Conservation (phyloP, 108 stramenopile species). For the Bacterosira constricta region DNA sequence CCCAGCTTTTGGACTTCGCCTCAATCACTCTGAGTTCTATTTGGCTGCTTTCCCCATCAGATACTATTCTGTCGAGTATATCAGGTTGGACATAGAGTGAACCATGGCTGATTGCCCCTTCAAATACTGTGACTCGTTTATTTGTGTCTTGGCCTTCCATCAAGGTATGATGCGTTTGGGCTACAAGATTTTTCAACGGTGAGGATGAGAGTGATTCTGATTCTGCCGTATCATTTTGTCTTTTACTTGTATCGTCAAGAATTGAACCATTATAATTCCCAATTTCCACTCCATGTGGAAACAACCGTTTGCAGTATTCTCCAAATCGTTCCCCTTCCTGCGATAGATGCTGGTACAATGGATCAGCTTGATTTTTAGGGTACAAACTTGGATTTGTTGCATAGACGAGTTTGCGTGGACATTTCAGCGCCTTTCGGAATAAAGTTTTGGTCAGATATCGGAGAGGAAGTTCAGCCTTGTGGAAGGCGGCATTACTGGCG, state of each 20-base stretch:
- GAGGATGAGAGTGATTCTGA: neutral
- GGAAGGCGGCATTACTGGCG: neutral
- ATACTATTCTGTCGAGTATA: slow-evolving; percentile 44
- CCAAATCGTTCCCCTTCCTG: slow-evolving; percentile 51
- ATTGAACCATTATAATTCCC: neutral
- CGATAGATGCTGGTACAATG: slow-evolving; percentile 32
- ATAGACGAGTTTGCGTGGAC: slow-evolving; percentile 58
- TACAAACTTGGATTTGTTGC: slow-evolving; percentile 41
- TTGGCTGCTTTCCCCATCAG: neutral
- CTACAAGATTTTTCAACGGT: slow-evolving; percentile 5
- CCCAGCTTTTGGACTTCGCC: slow-evolving; percentile 57
- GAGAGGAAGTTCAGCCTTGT: slow-evolving; percentile 10
- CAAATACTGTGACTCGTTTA: slow-evolving; percentile 42
- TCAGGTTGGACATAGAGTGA: slow-evolving; percentile 50
- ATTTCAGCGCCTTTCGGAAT: slow-evolving; percentile 42
- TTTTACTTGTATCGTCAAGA: neutral
- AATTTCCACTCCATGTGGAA: slow-evolving; percentile 51
- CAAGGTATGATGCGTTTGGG: slow-evolving; percentile 19
- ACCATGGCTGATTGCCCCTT: slow-evolving; percentile 45
- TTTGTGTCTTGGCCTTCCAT: neutral
- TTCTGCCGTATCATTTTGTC: neutral
- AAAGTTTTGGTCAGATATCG: slow-evolving; percentile 61
- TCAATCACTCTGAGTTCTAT: slow-evolving; percentile 51
- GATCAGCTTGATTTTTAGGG: slow-evolving; percentile 28
- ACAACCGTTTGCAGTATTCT: slow-evolving; percentile 44